Evolutionary conservation across 192 early-diverging fungal genomes (phyloP).

Genomic region (Coemansia sp.): DNA sequence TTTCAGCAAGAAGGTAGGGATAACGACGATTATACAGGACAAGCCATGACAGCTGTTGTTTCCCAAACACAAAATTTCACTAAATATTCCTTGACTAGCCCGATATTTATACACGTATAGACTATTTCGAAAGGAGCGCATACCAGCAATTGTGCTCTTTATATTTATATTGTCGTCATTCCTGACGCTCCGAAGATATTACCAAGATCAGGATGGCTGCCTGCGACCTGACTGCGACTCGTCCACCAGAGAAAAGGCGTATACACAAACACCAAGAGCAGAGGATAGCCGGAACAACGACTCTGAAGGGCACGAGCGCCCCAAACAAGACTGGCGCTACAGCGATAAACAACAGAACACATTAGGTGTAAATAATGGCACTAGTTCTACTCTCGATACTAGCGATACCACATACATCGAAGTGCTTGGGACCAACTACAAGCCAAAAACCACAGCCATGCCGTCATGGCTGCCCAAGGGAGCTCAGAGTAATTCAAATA

Average conservation of each 20-base stretch:
- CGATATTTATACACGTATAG: background rate
- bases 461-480: conserved; percentile 44
- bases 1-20: background rate
- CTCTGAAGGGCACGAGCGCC: background rate
- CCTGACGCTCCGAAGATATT: conserved; percentile 5
- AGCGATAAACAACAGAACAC: background rate
- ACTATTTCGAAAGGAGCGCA: conserved; percentile 10
- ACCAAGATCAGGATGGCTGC: background rate
- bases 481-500: background rate
- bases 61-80: background rate
- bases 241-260: background rate
- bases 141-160: background rate
- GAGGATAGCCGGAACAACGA: background rate
- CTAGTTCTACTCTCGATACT: background rate
- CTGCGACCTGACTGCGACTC: background rate
- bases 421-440: conserved; percentile 32
- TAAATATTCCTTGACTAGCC: too few relatives aligned
- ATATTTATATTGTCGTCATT: conserved; percentile 5
- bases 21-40: background rate
- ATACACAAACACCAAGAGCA: background rate
- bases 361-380: background rate
- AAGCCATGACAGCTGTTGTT: background rate
- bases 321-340: background rate
- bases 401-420: conserved; percentile 23
- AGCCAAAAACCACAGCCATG: conserved; percentile 26